Evolutionary conservation across 2,329 filamentous ascomycete genomes (phyloP).

Genomic region (Hypoxylon sp.): DNA sequence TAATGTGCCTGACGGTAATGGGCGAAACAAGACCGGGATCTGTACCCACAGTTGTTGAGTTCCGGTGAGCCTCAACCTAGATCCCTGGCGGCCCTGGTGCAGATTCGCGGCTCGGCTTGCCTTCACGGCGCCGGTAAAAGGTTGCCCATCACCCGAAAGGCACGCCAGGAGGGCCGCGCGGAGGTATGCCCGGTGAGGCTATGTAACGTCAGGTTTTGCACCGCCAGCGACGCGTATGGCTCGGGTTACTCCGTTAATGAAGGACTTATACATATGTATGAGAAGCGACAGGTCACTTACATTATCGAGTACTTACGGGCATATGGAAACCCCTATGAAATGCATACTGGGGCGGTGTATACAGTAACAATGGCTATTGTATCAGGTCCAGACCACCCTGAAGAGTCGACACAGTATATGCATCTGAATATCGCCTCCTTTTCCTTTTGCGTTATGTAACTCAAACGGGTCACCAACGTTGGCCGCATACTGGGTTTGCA

Average conservation of each 20-base stretch:
- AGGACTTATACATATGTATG: not conserved
- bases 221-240: conserved; percentile 2
- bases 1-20: conserved; percentile 4
- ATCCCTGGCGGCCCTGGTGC: conserved; percentile 22
- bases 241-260: conserved; percentile 5
- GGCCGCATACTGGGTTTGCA: conserved; percentile 18
- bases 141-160: conserved; percentile 14
- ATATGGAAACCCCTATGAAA: conserved; percentile 14
- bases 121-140: conserved; percentile 34
- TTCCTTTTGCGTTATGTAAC: conserved; percentile 16
- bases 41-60: conserved; percentile 4
- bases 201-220: conserved; percentile 39
- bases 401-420: not conserved
- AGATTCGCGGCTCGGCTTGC: conserved; percentile 24
- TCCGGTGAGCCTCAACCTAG: conserved; percentile 28
- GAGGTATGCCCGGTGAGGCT: conserved; percentile 28
- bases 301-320: conserved; percentile 14
- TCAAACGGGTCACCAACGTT: conserved; percentile 13
- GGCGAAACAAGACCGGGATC: conserved; percentile 2
- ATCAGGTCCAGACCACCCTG: conserved; percentile 7
- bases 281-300: conserved; percentile 13
- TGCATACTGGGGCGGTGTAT: conserved; percentile 2
- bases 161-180: conserved; percentile 22
- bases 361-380: conserved; percentile 2
- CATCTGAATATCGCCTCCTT: conserved; percentile 3